Conservation (phyloP, 257 asterid genomes). For the Solanum ahanhuiri region DNA sequence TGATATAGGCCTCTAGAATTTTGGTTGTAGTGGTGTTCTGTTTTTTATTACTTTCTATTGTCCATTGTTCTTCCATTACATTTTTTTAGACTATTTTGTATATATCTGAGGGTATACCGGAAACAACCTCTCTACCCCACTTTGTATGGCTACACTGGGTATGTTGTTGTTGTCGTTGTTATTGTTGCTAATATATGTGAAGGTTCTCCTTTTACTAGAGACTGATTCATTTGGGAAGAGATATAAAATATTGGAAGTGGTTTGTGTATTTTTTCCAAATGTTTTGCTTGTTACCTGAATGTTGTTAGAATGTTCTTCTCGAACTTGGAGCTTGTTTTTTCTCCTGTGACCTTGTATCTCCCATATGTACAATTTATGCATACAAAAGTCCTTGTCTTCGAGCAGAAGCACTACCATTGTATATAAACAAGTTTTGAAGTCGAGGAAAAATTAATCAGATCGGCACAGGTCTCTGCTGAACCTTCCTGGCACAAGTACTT, state of each 20-base stretch:
- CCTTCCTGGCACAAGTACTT: slow-evolving; percentile 60
- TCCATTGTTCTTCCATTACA: no score
- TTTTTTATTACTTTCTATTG: no score
- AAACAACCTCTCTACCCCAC: no score
- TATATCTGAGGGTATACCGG: no score
- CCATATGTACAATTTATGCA: no score
- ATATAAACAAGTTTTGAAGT: neutral
- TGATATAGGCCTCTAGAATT: neutral
- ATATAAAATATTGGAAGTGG: neutral
- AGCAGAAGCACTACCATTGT: neutral
- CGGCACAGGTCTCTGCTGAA: slow-evolving; percentile 15
- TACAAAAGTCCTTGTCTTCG: neutral
- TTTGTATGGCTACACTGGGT: no score
- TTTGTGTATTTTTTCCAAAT: neutral
- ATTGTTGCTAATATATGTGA: neutral
- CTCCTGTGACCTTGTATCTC: neutral
- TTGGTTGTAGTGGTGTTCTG: no score
- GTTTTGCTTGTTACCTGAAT: neutral
- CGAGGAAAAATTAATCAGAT: neutral
- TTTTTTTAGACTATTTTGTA: no score
- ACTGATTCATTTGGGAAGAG: neutral
- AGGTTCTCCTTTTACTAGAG: neutral
- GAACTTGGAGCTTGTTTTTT: neutral
- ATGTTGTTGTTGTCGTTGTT: neutral
- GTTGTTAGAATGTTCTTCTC: neutral